Base-by-base conservation (phyloP, 2,329 filamentous ascomycete genomes). In the Coniochaeta sp. region DNA sequence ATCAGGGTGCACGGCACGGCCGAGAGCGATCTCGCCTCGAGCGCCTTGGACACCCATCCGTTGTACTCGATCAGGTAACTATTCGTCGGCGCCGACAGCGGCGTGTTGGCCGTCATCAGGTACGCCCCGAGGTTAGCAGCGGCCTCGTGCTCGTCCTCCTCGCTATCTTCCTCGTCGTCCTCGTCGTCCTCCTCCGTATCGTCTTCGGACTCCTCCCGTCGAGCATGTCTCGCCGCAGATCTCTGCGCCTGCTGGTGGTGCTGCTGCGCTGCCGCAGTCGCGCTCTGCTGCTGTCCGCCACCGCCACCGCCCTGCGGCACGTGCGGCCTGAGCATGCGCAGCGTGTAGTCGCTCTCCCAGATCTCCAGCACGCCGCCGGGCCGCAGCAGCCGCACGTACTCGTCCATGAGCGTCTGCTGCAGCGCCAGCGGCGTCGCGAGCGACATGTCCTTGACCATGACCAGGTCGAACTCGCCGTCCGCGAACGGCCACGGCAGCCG, bases 271-370 rank as follows among this genome's bases (percentile, higher is more conserved):
- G 32, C 32, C 38, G 16, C 16, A 36, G 16, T n/a, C 5, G 7
- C 14, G 4, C 34, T 14, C 34, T 16, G 34, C 38, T 40, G 38
- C 38, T 40, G 38, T 17, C 38, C 17, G 38, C 32, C 12, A 12
- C 32, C 12, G 4, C 6, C 19, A 5, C 42, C 42, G 59, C 83
- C 77, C 16, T 81, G 82, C 2, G 87, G 86, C 1, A 89, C 85
- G 70, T 95, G 90, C 2, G 91, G 90, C 57, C 91, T 81, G 30
- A 98, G 80, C 72, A 92, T 93, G 65, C 93, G 89, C 64, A 96
- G 85, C 14, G 88, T 83, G 70, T 92, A 86, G 73, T 97, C 93
- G 5, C 89, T 89, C 65, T 96, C 93, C 93, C 93, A 97, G 17
- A 96, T 81, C 71, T 97, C 93, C 28, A 97, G 69, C 1, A 86